Evolutionary conservation across 1,284 basidiomycete genomes (phyloP).

Genomic region (Sporisorium sorghi): DNA sequence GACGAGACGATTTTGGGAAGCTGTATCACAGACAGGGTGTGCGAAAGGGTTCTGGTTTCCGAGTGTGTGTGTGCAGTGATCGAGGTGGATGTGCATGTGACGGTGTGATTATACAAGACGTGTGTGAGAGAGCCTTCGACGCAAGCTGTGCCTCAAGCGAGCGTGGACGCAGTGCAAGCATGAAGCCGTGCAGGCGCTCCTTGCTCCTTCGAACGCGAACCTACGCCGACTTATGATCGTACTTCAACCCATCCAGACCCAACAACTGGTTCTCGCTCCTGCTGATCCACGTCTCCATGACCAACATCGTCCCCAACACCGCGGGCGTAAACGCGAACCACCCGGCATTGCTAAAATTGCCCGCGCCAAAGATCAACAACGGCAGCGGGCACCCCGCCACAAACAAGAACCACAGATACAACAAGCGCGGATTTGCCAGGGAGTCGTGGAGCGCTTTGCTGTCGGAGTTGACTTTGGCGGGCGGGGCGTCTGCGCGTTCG

Average conservation of each 20-base stretch:
- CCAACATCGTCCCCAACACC: constrained; percentile 44
- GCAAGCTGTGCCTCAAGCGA: no score
- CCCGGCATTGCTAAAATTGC: constrained; percentile 64
- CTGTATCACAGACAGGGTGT: not conserved
- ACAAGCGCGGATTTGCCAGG: constrained; percentile 50
- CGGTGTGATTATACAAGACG: not conserved
- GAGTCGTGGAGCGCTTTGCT: constrained; percentile 29
- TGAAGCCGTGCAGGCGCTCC: no score
- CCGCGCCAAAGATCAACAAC: constrained; percentile 65
- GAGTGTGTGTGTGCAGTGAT: constrained; percentile 2
- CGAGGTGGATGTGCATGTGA: not conserved
- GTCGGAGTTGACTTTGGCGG: constrained; percentile 18
- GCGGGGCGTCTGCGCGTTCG: constrained; percentile 38
- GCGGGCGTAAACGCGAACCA: constrained; percentile 64
- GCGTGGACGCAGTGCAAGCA: not conserved
- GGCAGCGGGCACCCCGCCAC: constrained; percentile 58
- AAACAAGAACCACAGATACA: constrained; percentile 63
- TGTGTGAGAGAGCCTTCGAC: not conserved
- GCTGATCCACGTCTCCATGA: constrained; percentile 58
- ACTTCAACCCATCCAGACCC: constrained; percentile 61
- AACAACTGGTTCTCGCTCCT: constrained; percentile 56
- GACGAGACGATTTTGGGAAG: not conserved
- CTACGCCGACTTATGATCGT: constrained; percentile 66
- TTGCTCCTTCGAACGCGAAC: no score
- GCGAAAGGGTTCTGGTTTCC: not conserved